Evolutionary conservation across 2,329 filamentous ascomycete species (phyloP), one percentile per base, ranked within the genome.

Genomic region (Neopestalotiopsis sp.): DNA sequence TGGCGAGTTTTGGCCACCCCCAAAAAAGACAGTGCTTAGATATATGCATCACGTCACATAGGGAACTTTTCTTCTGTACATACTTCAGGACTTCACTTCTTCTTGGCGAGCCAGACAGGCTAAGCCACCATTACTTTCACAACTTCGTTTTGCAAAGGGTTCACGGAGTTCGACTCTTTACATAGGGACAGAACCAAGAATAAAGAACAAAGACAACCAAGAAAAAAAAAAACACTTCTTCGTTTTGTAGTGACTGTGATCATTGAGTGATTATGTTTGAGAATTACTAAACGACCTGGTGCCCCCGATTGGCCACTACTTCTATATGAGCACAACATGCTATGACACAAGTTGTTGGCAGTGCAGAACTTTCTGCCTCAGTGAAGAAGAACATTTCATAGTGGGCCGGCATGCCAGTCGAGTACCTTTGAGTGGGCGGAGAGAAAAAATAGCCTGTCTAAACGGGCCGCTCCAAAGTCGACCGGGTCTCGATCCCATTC

Each of bases 11-110:
- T 20, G n/a, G 38, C 40, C 40, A 28, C 17, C 17, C 62, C 32
- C 24, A 60, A 60, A 49, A 65, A 63, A 63, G 60, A 65, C 40
- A 65, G 62, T 56, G 57, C 32, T 60, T 60, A 38, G 13, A 60
- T 60, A 30, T 60, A 60, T 38, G 32, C 28, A 32, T 38, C 57
- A 60, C 57, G 24, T 20, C 57, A 52, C 45, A 52, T 52, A 52
- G 45, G 45, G n/a, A 52, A 17, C 45, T n/a, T 28, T 28, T 20
- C 45, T n/a, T 52, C 45, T 52, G 45, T 52, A 24, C 45, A 52
- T 52, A 52, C 45, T 52, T 52, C 45, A 52, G 45, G 45, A 52
- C 45, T 52, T 52, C 45, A 52, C 45, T 52, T 52, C 45, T 52
- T 52, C 45, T 52, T 20, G 45, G 45, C 45, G 17, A 38, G 45